Evolutionary conservation across 768 basidiomycete species (phyloP).

Genomic region (Hypholoma sublateritium): DNA sequence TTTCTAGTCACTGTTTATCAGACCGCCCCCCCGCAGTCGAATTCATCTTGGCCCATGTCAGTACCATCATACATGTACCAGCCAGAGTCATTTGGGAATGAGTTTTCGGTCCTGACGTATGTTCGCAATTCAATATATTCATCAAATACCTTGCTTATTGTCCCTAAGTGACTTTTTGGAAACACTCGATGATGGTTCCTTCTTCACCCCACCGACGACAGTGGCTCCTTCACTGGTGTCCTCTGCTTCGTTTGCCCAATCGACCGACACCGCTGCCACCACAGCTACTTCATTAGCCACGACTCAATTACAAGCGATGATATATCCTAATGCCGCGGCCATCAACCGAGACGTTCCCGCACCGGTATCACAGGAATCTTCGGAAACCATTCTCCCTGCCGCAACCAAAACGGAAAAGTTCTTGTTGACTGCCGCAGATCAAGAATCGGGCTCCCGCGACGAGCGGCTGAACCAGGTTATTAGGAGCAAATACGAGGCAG

Average conservation of each 20-base stretch:
- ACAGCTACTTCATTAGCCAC: constrained; percentile 8
- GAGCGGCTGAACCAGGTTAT: constrained; percentile 91
- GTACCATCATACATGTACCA: constrained; percentile 61
- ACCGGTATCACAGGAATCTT: constrained; percentile 31
- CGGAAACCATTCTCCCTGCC: constrained; percentile 61
- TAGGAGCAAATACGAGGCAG: constrained; percentile 95
- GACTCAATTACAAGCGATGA: constrained; percentile 14
- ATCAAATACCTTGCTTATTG: constrained; percentile 5
- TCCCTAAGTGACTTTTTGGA: constrained; percentile 77
- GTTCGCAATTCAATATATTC: constrained; percentile 20
- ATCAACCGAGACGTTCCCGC: constrained; percentile 11
- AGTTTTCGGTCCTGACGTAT: constrained; percentile 80
- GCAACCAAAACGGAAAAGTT: constrained; percentile 86
- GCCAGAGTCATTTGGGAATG: constrained; percentile 74
- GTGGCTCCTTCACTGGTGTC: constrained; percentile 51
- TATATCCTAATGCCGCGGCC: constrained; percentile 10
- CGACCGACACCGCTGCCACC: constrained; percentile 10
- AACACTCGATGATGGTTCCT: constrained; percentile 81
- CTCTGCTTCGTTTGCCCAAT: constrained; percentile 30
- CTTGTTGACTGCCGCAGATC: constrained; percentile 92
- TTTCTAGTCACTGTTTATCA: constrained; percentile 39
- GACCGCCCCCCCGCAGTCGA: constrained; percentile 31
- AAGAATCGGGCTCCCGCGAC: constrained; percentile 86
- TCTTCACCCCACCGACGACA: constrained; percentile 64
- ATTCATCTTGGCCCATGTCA: constrained; percentile 56